Evolutionary conservation across 805 yeast species (phyloP), one percentile per base, ranked within the genome.

Genomic region (Metschnikowia similis): DNA sequence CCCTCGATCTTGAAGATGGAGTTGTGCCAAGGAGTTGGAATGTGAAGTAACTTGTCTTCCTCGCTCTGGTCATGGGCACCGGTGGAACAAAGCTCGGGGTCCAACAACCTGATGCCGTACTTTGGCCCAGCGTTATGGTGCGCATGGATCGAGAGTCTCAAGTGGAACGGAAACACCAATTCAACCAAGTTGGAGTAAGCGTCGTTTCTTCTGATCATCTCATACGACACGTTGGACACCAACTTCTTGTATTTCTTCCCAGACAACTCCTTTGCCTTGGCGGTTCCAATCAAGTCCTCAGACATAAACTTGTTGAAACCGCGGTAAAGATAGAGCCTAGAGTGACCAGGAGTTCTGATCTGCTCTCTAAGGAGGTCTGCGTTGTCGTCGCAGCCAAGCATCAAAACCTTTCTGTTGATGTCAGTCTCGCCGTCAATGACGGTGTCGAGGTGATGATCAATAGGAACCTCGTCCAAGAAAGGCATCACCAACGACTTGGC

Each of bases 21-120:
- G 56, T 82, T 82, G 62, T 81, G 86, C 85, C 85, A 82, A 42
- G 86, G 85, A 0, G 85, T 81, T 45, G 86, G 85, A 50, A 82
- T 80, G 61, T 82, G 86, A 50, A 82, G 70, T 54, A 78, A 66
- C 81, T 54, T 84, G 32, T 57, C 58, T 29, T 57, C 57, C 45
- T 64, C 65, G 43, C 68, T 69, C 45, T 75, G 77, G 32, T 81
- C 62, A n/a, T 75, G 67, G 45, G 66, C 71, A 14, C 80, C 74
- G 13, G 76, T 77, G 44, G 67, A 70, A 54, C 84, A 80, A 40
- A 70, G 67, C 1, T 68, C 67, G 0, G 63, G 56, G 40, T 59
- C 69, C 55, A 82, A 74, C 17, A 81, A 67, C 51, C 70, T 73
- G 41, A 82, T 71, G 26, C 85, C 85, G 64, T 69, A 81, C 61